Conservation (phyloP, 768 basidiomycete species). For the Leucocoprinus sp. region DNA sequence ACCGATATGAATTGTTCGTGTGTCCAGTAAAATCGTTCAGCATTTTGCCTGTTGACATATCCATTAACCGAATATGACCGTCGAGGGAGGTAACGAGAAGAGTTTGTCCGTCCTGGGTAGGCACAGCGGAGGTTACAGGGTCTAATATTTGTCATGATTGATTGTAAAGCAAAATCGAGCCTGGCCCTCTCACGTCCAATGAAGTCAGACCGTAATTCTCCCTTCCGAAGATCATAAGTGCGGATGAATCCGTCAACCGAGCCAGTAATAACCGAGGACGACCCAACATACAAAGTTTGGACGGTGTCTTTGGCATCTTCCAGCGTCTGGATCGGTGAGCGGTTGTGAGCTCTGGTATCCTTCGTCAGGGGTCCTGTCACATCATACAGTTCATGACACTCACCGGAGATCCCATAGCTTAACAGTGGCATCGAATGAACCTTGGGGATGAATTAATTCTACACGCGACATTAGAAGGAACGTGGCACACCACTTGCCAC, state of each 20-base stretch:
- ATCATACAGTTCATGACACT: constrained; percentile 6
- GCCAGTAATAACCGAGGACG: constrained; percentile 65
- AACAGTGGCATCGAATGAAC: constrained; percentile 88
- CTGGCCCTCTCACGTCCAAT: constrained; percentile 65
- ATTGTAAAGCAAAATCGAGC: neutral
- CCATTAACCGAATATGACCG: constrained; percentile 80
- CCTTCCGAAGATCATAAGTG: constrained; percentile 92
- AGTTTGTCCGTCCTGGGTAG: constrained; percentile 73
- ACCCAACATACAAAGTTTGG: constrained; percentile 64
- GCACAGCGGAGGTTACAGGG: constrained; percentile 78
- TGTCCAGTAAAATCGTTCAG: constrained; percentile 84
- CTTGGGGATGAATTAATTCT: constrained; percentile 30
- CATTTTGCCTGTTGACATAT: constrained; percentile 70
- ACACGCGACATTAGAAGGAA: neutral
- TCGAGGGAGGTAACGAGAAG: constrained; percentile 80
- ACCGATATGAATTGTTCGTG: constrained; percentile 64
- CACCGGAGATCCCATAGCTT: constrained; percentile 91
- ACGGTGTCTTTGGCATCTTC: constrained; percentile 87
- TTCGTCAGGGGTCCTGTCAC: neutral
- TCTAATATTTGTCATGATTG: constrained; percentile 35
- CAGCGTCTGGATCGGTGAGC: constrained; percentile 84
- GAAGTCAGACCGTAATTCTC: constrained; percentile 82
- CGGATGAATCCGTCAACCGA: constrained; percentile 90
- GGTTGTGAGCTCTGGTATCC: constrained; percentile 51
- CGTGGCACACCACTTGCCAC: constrained; percentile 69